A percentile compares a stretch with the other conserved stretches of the same genome.
Evolutionary conservation across 2,329 filamentous ascomycete species (phyloP).

Genomic region (Diaporthe vaccinii): DNA sequence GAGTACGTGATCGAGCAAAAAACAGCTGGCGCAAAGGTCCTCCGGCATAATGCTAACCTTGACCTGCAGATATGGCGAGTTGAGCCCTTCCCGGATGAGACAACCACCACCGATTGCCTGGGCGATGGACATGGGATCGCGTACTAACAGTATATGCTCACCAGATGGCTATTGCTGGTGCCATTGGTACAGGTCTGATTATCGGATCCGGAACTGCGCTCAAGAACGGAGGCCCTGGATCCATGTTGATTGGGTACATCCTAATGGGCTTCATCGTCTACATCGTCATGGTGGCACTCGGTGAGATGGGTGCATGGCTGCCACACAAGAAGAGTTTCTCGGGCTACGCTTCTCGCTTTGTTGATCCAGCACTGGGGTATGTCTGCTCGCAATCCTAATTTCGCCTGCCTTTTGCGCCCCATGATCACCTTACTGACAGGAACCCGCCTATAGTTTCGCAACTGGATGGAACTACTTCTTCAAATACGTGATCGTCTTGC

Average conservation of each 20-base stretch:
- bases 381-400: background rate
- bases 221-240: slow-evolving; percentile 59
- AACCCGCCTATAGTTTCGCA: slow-evolving; percentile 49
- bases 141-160: background rate
- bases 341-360: slow-evolving; percentile 49
- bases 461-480: slow-evolving; percentile 64
- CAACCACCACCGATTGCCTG: background rate
- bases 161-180: slow-evolving; percentile 38
- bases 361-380: slow-evolving; percentile 50
- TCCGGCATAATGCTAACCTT: background rate
- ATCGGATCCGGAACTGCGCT: slow-evolving; percentile 65
- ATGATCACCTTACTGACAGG: background rate
- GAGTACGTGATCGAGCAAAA: slow-evolving; percentile 21
- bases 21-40: background rate
- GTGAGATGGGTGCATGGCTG: slow-evolving; percentile 51
- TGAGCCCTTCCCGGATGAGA: background rate
- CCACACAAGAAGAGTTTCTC: slow-evolving; percentile 49
- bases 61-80: slow-evolving; percentile 38
- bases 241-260: slow-evolving; percentile 55
- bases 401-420: background rate
- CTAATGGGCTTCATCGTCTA: slow-evolving; percentile 65
- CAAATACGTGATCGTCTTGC: slow-evolving; percentile 56
- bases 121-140: background rate
- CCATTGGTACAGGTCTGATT: slow-evolving; percentile 56
- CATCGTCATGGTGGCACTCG: slow-evolving; percentile 65